Evolutionary conservation across 441 rosid genomes (phyloP).

Genomic region (Aleurites moluccanus): DNA sequence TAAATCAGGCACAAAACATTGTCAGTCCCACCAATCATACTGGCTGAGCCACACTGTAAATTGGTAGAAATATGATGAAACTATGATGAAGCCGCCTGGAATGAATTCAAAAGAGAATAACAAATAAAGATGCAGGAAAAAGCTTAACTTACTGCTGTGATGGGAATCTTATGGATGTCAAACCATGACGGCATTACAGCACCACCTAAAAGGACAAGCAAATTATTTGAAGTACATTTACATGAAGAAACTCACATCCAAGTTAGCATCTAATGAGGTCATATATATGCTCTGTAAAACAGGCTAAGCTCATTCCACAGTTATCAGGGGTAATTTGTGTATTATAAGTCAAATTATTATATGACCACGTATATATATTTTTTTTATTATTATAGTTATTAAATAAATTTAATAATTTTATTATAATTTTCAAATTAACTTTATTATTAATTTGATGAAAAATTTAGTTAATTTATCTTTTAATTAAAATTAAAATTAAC

Average conservation of each 20-base stretch:
- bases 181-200: slow-evolving; percentile 93
- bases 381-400: no score
- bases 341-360: no score
- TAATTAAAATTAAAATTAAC: no score
- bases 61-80: neutral
- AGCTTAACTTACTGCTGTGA: slow-evolving; percentile 60
- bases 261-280: neutral
- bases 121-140: neutral
- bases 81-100: neutral
- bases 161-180: slow-evolving; percentile 83
- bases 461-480: no score
- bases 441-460: no score
- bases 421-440: no score
- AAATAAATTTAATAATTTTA: no score
- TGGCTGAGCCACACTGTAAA: neutral
- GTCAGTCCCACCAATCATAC: no score
- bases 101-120: slow-evolving; percentile 4
- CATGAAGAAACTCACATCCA: neutral
- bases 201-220: slow-evolving; percentile 60
- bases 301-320: neutral
- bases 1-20: neutral
- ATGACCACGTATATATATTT: no score
- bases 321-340: no score
- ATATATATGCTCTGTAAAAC: neutral
- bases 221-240: neutral